Evolutionary conservation across 2,329 filamentous ascomycete genomes (phyloP), one percentile per base, ranked within the genome.

Genomic region (Colletotrichum gigasporum): DNA sequence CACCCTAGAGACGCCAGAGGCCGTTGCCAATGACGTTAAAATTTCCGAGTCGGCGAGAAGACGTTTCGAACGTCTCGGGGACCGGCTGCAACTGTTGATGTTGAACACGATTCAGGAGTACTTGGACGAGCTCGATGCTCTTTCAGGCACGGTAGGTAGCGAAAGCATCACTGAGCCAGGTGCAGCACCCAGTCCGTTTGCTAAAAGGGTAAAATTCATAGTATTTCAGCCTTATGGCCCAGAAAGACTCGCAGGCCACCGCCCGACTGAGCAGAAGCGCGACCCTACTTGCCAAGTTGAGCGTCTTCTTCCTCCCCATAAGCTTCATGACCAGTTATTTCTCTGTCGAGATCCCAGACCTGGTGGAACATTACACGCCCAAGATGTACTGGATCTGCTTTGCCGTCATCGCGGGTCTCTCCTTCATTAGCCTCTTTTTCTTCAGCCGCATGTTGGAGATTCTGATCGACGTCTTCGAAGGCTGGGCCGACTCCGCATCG

Each of bases 191-290:
- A n/a, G n/a, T n/a, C n/a, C n/a, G n/a, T 26, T 6, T 42, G 35
- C n/a, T 44, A 69, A 63, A 72, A 52, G 12, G 45, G 16, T 50
- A 11, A 54, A n/a, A 20, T 12, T 9, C 35, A 24, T 63, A 91
- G 89, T 93, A 93, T 74, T 93, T 93, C 82, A 92, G 91, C 74
- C 83, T 94, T 67, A 92, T 91, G 62, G 87, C 90, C 16, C 87
- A 93, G 71, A 92, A 91, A 72, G 90, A 93, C 74, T 91, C 90
- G 0, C 85, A 88, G 67, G 87, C 88, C 4, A 91, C 92, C 10
- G 90, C 92, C 63, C 85, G 89, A 18, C 82, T 94, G 18, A 93
- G 90, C 0, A 82, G 90, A 61, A 89, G 90, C 67, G 91, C 91
- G 3, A 87, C 92, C 4, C 79, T 94, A 5, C 81, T 94, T 10